Conservation (phyloP, 805 yeast species). For the Nakazawaea holstii region DNA sequence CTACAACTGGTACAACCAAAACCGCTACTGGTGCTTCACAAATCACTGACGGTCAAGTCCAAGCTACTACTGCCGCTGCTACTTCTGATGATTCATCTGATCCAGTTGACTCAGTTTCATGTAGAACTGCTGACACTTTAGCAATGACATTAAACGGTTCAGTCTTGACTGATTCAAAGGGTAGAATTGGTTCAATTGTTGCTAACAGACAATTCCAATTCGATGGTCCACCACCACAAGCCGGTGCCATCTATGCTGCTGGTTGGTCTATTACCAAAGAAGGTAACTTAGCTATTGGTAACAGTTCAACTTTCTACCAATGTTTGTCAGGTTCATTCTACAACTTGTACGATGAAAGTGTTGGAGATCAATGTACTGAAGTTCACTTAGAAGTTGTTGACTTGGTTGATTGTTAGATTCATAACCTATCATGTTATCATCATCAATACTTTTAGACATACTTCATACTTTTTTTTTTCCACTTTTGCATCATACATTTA, state of each 20-base stretch:
- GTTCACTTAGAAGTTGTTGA: conserved; percentile 41
- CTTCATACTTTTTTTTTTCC: conserved; percentile 2
- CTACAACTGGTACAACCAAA: conserved; percentile 19
- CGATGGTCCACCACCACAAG: conserved; percentile 64
- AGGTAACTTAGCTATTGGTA: conserved; percentile 46
- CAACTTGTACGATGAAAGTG: conserved; percentile 48
- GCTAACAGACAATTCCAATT: conserved; percentile 63
- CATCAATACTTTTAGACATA: neutral
- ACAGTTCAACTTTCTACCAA: conserved; percentile 43
- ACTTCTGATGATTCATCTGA: conserved; percentile 14
- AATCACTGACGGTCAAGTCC: conserved; percentile 42
- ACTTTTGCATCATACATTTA: conserved; percentile 1
- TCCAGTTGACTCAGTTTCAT: conserved; percentile 22
- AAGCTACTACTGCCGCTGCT: conserved; percentile 25
- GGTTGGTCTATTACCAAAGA: conserved; percentile 44
- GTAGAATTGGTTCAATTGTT: conserved; percentile 55
- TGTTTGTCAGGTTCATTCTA: conserved; percentile 53
- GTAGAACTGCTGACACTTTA: conserved; percentile 32
- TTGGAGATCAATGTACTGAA: conserved; percentile 39
- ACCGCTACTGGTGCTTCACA: conserved; percentile 35
- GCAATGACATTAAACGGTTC: conserved; percentile 36
- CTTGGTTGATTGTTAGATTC: conserved; percentile 35
- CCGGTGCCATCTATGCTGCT: conserved; percentile 47
- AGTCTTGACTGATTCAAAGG: conserved; percentile 39
- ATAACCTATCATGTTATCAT: conserved; percentile 1